These are phyloP conservation scores for Salix brachista DNA, from an alignment of 345 rosid species.

Conservation along the genomic window DNA sequence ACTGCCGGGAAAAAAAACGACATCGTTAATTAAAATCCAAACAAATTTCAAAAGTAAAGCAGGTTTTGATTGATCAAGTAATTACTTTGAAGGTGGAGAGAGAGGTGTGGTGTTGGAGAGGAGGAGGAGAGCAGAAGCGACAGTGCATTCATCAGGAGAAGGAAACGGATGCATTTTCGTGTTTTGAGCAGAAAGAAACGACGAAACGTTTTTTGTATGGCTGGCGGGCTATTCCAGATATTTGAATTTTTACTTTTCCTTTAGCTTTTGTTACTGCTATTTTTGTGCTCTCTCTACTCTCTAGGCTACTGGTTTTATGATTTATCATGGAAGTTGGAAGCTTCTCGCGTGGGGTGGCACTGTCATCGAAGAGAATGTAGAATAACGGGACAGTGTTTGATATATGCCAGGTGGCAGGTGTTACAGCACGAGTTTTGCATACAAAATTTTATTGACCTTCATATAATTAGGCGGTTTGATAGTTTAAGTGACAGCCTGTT, in stretches of 20 bases:
- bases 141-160: constrained; percentile 50
- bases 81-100: constrained; percentile 33
- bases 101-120: constrained; percentile 40
- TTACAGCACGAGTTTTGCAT: too few relatives aligned
- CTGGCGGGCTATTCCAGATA: constrained; percentile 51
- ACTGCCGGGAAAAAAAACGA: constrained; percentile 9
- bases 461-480: too few relatives aligned
- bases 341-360: background rate
- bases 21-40: background rate
- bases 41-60: background rate
- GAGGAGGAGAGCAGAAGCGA: constrained; percentile 76
- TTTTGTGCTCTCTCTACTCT: background rate
- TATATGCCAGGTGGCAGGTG: background rate
- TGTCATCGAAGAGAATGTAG: background rate
- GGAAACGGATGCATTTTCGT: constrained; percentile 54
- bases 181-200: background rate
- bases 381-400: too few relatives aligned
- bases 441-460: too few relatives aligned
- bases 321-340: too few relatives aligned
- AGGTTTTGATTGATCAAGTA: constrained; percentile 6
- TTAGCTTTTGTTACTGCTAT: background rate
- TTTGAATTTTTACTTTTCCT: constrained; percentile 4
- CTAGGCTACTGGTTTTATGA: background rate
- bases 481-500: too few relatives aligned
- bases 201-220: constrained; percentile 15